phyloP scores from a whole-genome alignment of 257 asterid species.

The Ajuga chamaepitys region DNA sequence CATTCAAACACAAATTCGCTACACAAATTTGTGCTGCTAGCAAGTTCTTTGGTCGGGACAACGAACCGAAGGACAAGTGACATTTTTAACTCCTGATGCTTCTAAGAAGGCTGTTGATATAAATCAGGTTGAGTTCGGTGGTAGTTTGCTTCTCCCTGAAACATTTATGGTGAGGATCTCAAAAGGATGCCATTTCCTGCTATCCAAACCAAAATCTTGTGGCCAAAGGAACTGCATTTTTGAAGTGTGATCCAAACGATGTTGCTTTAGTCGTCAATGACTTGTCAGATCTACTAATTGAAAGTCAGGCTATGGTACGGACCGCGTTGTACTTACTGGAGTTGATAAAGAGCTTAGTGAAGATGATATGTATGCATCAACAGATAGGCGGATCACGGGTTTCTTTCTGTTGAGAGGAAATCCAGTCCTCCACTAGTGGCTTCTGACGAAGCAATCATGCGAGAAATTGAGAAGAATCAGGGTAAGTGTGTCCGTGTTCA shows the following conservation, averaged over 20 bases:
- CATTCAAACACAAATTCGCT: conserved; percentile 38
- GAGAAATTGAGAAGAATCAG: conserved; percentile 52
- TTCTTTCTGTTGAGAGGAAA: conserved; percentile 54
- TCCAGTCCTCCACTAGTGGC: conserved; percentile 45
- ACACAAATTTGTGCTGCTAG: conserved; percentile 45
- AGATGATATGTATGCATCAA: conserved; percentile 42
- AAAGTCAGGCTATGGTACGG: conserved; percentile 24
- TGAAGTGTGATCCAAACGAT: conserved; percentile 58
- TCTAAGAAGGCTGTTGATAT: conserved; percentile 52
- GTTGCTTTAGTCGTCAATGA: conserved; percentile 40
- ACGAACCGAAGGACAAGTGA: conserved; percentile 51
- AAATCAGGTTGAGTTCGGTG: conserved; percentile 31
- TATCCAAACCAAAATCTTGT: conserved; percentile 59
- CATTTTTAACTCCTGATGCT: conserved; percentile 77
- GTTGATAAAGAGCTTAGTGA: conserved; percentile 55
- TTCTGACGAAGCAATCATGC: conserved; percentile 65
- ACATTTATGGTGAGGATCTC: conserved; percentile 32
- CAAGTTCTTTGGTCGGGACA: too few species aligned
- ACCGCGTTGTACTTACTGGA: conserved; percentile 41
- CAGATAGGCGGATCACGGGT: conserved; percentile 42
- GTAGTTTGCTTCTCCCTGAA: conserved; percentile 53
- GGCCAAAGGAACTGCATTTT: conserved; percentile 85
- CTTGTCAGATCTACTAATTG: conserved; percentile 39
- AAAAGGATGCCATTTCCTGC: conserved; percentile 41
- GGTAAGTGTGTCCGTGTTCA: conserved; percentile 53